Evolutionary conservation across 345 rosid genomes (phyloP), one percentile per base, ranked within the genome.

Genomic region (Clausena lansium): DNA sequence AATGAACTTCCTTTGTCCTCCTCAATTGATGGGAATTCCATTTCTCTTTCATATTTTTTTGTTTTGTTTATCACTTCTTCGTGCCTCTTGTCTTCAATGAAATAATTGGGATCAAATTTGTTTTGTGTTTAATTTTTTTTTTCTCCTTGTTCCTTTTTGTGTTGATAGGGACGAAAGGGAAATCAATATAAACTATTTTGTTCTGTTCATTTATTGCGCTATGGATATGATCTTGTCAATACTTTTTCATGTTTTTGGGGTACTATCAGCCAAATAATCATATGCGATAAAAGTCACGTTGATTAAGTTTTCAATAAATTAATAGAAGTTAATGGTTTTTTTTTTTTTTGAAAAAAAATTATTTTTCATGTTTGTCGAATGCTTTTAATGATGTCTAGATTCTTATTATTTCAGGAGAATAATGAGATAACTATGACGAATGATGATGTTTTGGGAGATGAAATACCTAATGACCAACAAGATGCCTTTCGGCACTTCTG

Each of bases 361-460:
- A 24, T 20, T 22, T 76, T 22, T 17, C 3, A 41, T 28, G 27
- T 9, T 28, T 17, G 41, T 50, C 24, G 3, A 30, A 70, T 70
- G 33, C 61, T 59, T 66, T 62, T 27, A 24, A 41, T 59, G 73
- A 61, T 74, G 71, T 75, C 14, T 59, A 58, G 47, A 55, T 52
- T 63, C 27, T 74, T 71, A 22, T 75, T 66, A 57, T 79, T 80
- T 81, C 89, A 96, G 98, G 97, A 86, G 66, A 87, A 87, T 82
- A 86, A 77, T 68, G 95, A 84, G 79, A 75, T 80, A 11, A 71
- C 67, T 67, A 87, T 94, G 97, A 91, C 98, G 67, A 96, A 94
- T 90, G 97, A 96, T 87, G 98, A 96, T 84, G 79, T 94, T 80
- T 84, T 96, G 80, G 99, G 99, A 28, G 99, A 94, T 87, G 97